phyloP scores from a whole-genome alignment of 257 asterid genomes.

The Voacanga thouarsii region DNA sequence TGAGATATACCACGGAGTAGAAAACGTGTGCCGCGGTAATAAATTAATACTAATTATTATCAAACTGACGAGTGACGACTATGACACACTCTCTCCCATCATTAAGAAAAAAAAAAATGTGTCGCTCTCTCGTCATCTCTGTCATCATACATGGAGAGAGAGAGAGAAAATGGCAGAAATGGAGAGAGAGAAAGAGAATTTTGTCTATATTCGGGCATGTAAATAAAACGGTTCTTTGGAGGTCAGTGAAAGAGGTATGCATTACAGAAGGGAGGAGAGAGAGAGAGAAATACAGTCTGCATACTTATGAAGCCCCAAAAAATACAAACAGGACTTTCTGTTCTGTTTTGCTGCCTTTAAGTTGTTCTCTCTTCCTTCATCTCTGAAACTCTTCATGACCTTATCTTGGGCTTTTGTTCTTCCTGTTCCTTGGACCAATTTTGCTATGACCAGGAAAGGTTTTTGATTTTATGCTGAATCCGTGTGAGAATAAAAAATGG shows the following conservation, averaged over 20 bases:
- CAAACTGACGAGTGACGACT: too few species aligned
- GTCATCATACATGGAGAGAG: neutral
- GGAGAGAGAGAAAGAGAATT: slow-evolving; percentile 1
- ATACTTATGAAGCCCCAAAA: neutral
- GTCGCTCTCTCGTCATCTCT: neutral
- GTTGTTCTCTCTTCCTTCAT: neutral
- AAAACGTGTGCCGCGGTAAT: too few species aligned
- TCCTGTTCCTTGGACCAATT: neutral
- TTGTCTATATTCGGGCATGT: neutral
- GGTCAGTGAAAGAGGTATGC: neutral
- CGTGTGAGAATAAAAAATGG: neutral
- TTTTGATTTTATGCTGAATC: slow-evolving; percentile 15
- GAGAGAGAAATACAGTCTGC: neutral
- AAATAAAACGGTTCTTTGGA: neutral
- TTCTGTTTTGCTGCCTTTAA: slow-evolving; percentile 6
- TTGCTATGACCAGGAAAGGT: neutral
- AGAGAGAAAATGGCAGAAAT: neutral
- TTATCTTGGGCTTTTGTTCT: slow-evolving; percentile 1
- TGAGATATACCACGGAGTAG: too few species aligned
- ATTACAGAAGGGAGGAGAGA: neutral
- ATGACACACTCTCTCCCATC: neutral
- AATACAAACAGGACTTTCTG: neutral
- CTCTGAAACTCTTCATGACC: neutral
- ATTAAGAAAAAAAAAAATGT: too few species aligned
- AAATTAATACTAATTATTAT: too few species aligned